These are phyloP conservation scores for Suillus fuscotomentosus DNA, from an alignment of 768 basidiomycete species.

Conservation along the genomic window DNA sequence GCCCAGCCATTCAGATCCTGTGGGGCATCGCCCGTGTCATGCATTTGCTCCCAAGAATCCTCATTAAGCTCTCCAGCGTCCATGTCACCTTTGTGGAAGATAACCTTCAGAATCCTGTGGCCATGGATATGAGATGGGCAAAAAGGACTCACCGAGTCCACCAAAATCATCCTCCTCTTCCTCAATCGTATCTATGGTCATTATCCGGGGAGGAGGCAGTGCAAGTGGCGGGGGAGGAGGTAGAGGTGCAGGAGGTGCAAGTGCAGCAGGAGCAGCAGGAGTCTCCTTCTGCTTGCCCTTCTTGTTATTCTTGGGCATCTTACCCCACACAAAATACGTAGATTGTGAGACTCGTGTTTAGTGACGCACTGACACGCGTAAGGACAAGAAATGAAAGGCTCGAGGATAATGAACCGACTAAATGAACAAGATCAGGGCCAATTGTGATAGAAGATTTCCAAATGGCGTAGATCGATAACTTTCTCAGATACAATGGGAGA, in stretches of 20 bases:
- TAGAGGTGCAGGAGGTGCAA: not conserved
- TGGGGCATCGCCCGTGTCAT: constrained; percentile 16
- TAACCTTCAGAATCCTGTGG: not conserved
- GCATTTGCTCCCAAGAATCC: constrained; percentile 24
- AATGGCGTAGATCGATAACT: constrained; percentile 10
- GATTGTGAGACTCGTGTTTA: constrained; percentile 19
- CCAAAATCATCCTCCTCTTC: constrained; percentile 24
- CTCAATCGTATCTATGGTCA: constrained; percentile 22
- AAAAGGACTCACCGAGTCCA: constrained; percentile 17
- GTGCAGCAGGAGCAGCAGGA: constrained; percentile 6
- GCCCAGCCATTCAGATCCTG: constrained; percentile 25
- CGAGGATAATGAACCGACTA: constrained; percentile 17
- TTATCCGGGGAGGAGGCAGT: constrained; percentile 10
- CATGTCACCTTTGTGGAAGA: constrained; percentile 1
- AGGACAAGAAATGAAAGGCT: constrained; percentile 27
- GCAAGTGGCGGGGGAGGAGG: constrained; percentile 10
- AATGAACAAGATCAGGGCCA: constrained; percentile 6
- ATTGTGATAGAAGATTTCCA: constrained; percentile 10
- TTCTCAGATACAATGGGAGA: not conserved
- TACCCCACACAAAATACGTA: constrained; percentile 12
- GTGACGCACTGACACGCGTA: constrained; percentile 29
- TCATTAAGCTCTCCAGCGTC: constrained; percentile 19
- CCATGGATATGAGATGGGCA: not conserved
- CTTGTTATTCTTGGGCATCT: constrained; percentile 32
- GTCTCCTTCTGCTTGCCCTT: constrained; percentile 33